phyloP scores from a whole-genome alignment of 169 alveolate species.

The Plasmodium gaboni region DNA sequence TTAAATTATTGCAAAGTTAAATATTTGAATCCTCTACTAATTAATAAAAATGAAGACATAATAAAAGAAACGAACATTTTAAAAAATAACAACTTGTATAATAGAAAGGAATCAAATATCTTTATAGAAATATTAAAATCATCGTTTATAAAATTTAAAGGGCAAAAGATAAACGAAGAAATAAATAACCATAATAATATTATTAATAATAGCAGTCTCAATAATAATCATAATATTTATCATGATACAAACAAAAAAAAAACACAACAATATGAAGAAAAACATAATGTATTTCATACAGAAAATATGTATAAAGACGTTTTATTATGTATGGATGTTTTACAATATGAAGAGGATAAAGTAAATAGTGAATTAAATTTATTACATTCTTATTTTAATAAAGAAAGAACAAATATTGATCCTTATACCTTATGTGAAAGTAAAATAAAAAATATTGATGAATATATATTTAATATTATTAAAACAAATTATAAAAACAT shows the following conservation, averaged over 20 bases:
- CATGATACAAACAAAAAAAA: not conserved
- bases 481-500: slow-evolving; percentile 70
- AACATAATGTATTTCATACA: slow-evolving; percentile 5
- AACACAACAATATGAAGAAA: not conserved
- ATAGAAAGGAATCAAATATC: not conserved
- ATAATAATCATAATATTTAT: too few relatives aligned
- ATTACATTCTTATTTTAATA: slow-evolving; percentile 37
- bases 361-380: slow-evolving; percentile 43
- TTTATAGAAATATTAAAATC: slow-evolving; percentile 17
- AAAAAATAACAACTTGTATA: slow-evolving; percentile 1
- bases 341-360: slow-evolving; percentile 32
- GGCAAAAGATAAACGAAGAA: slow-evolving; percentile 24
- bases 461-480: slow-evolving; percentile 63
- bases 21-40: slow-evolving; percentile 38
- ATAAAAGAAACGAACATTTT: slow-evolving; percentile 1
- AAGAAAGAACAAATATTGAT: slow-evolving; percentile 32
- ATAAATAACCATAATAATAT: not conserved
- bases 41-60: slow-evolving; percentile 11
- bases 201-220: too few relatives aligned
- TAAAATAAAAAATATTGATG: slow-evolving; percentile 67
- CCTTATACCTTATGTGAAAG: slow-evolving; percentile 62
- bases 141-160: slow-evolving; percentile 18
- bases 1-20: slow-evolving; percentile 30
- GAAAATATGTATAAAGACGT: slow-evolving; percentile 30
- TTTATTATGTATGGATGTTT: slow-evolving; percentile 55